A percentile compares a stretch with the other conserved stretches of the same genome.
Conservation (phyloP, 495 filamentous ascomycete genomes). For the Zalerion maritima region DNA sequence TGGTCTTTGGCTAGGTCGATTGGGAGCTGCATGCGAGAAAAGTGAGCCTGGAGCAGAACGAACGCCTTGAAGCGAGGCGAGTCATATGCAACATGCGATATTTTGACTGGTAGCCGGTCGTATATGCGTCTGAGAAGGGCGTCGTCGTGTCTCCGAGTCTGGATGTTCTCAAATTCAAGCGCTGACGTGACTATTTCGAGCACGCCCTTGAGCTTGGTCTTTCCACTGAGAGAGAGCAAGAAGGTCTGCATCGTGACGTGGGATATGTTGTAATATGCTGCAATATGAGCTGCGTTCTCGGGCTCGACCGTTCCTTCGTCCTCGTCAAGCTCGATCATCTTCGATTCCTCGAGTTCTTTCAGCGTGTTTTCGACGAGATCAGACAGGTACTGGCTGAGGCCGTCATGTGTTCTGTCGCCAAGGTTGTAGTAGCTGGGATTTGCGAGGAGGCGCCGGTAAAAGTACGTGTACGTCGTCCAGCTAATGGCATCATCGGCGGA, state of each 20-base stretch:
- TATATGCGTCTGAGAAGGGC: constrained; percentile 82
- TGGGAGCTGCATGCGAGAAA: constrained; percentile 90
- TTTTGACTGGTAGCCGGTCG: constrained; percentile 88
- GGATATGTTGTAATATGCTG: constrained; percentile 97
- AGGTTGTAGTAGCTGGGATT: constrained; percentile 96
- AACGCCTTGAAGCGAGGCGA: constrained; percentile 98
- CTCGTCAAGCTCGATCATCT: constrained; percentile 93
- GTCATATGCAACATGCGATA: constrained; percentile 69
- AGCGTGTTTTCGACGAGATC: constrained; percentile 89
- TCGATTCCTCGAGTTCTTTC: constrained; percentile 81
- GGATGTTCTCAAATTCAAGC: constrained; percentile 89
- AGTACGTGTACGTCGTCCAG: constrained; percentile 97
- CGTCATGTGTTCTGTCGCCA: constrained; percentile 79
- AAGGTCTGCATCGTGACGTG: constrained; percentile 99
- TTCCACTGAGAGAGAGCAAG: constrained; percentile 77
- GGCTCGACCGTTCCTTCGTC: constrained; percentile 86
- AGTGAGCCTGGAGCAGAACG: constrained; percentile 89
- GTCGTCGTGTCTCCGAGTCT: constrained; percentile 89
- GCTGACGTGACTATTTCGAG: constrained; percentile 95
- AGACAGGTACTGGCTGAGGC: constrained; percentile 83
- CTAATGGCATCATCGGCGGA: constrained; percentile 97
- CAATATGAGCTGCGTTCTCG: constrained; percentile 92
- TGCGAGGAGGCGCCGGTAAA: constrained; percentile 90
- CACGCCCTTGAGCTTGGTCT: constrained; percentile 89
- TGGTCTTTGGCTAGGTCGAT: constrained; percentile 97